Evolutionary conservation across 192 early-diverging fungal genomes (phyloP).

Genomic region (Coemansia sp.): DNA sequence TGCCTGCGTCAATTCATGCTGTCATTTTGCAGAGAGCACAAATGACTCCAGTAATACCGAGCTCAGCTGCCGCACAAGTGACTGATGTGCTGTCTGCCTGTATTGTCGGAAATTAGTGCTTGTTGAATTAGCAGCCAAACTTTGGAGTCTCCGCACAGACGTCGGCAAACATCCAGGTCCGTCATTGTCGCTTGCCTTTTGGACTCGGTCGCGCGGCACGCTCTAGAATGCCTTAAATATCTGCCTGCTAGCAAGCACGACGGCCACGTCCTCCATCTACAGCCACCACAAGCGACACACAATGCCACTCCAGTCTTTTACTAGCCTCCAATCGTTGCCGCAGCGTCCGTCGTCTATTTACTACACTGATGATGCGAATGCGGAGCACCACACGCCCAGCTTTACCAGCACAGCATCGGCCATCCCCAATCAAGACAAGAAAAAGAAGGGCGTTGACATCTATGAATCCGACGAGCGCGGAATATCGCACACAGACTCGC

Average conservation of each 20-base stretch:
- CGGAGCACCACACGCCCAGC: constrained; percentile 16
- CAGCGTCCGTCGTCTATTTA: not conserved
- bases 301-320: too few species aligned
- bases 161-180: too few species aligned
- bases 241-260: too few species aligned
- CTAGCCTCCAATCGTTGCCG: too few species aligned
- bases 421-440: constrained; percentile 5
- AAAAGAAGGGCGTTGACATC: constrained; percentile 1
- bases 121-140: too few species aligned
- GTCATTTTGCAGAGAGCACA: not conserved
- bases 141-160: too few species aligned
- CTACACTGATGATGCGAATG: not conserved
- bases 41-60: not conserved
- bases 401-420: constrained; percentile 20
- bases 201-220: too few species aligned
- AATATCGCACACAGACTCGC: constrained; percentile 27
- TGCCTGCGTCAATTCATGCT: not conserved
- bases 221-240: too few species aligned
- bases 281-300: too few species aligned
- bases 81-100: not conserved
- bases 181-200: too few species aligned
- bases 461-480: constrained; percentile 22
- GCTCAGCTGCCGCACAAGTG: not conserved
- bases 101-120: too few species aligned
- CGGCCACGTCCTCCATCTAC: too few species aligned